Evolutionary conservation across 345 rosid genomes (phyloP), one percentile per base, ranked within the genome.

Genomic region (Euphorbia peplus): DNA sequence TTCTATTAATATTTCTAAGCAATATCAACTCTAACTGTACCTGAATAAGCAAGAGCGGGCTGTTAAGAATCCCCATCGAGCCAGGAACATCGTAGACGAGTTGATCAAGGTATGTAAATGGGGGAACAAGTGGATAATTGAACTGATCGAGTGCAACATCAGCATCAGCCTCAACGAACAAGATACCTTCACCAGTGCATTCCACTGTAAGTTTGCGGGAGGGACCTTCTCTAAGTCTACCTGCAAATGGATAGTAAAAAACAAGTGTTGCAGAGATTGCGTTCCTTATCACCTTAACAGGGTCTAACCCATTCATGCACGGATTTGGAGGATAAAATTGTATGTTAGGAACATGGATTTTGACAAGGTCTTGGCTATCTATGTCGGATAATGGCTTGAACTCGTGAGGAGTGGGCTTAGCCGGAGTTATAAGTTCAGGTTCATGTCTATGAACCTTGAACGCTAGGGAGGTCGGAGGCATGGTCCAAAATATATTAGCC

Each of bases 31-130:
- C n/a, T n/a, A n/a, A n/a, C n/a, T n/a, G n/a, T n/a, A 29, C 78
- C 78, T 75, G 70, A 57, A 69, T 13, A 26, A 69, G 61, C 25
- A 75, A 2, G 29, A 69, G 22, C 12, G 78, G 78, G 19, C 60
- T 46, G 28, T 75, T 35, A 0, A 75, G 18, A 1, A 64, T 22
- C 4, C 51, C 78, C 22, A 25, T 8, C 16, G 73, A 69, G 7
- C 73, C 78, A 35, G 73, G 73, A 14, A 74, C 73, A 35, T 68
- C 73, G 26, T 46, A 74, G 29, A 75, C 64, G 15, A 75, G 64
- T 15, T 75, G 66, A 8, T 75, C 73, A 12, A 51, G 29, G 14
- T 66, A 46, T 8, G 60, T 60, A 28, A 75, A 75, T 8, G 78
- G 78, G 58, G 78, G 78, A 24, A 13, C 61, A 56, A 75, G 57